A percentile compares a stretch with the other conserved stretches of the same genome.
Evolutionary conservation across 1,284 basidiomycete genomes (phyloP).

Genomic region (Cerrena zonata): DNA sequence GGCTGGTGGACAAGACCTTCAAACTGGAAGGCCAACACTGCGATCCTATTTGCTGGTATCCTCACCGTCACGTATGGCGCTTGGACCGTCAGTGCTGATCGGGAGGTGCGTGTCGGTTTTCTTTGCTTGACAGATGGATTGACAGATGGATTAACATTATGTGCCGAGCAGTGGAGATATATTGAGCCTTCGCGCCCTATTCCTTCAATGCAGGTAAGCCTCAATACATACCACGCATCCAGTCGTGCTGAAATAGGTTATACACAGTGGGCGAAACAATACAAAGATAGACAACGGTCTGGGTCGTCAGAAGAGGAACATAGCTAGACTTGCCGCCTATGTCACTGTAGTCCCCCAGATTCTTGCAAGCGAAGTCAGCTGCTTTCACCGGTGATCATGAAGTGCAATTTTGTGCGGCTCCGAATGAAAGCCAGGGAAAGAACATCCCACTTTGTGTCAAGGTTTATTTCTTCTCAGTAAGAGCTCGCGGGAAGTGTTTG

Average conservation of each 20-base stretch:
- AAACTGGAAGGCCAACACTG: slow-evolving; percentile 67
- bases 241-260: not conserved
- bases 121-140: not conserved
- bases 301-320: not conserved
- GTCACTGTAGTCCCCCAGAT: too few species aligned
- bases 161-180: slow-evolving; percentile 19
- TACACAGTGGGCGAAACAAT: slow-evolving; percentile 31
- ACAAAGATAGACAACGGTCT: slow-evolving; percentile 15
- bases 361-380: too few species aligned
- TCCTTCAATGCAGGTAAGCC: slow-evolving; percentile 57
- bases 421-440: too few species aligned
- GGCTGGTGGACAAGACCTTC: slow-evolving; percentile 71
- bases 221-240: not conserved
- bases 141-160: not conserved
- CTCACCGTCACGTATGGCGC: slow-evolving; percentile 50
- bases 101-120: slow-evolving; percentile 45
- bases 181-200: slow-evolving; percentile 49
- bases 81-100: slow-evolving; percentile 57
- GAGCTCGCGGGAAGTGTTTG: too few species aligned
- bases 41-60: slow-evolving; percentile 54
- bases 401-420: too few species aligned
- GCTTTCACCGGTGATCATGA: too few species aligned
- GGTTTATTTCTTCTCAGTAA: too few species aligned
- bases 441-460: too few species aligned
- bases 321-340: not conserved